Conservation (phyloP, 805 yeast genomes). For the Wickerhamomyces bisporus region DNA sequence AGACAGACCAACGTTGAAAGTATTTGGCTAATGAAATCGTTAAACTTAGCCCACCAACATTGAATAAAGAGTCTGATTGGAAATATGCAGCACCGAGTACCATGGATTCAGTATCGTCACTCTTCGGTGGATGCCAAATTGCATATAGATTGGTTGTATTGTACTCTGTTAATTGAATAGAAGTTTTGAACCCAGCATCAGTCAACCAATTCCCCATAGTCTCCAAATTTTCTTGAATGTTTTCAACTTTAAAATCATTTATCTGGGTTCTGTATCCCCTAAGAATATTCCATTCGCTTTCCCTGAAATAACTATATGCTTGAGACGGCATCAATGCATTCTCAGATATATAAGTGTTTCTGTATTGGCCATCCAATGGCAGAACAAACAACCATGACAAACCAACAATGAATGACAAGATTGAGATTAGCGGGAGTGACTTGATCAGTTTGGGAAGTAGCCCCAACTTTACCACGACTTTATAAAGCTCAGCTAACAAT, state of each 20-base stretch:
- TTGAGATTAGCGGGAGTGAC: conserved; percentile 38
- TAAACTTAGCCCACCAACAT: conserved; percentile 77
- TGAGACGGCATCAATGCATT: conserved; percentile 97
- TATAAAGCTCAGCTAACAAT: conserved; percentile 38
- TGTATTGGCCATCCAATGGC: conserved; percentile 77
- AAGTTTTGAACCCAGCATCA: conserved; percentile 68
- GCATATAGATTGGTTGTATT: conserved; percentile 63
- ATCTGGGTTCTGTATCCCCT: conserved; percentile 67
- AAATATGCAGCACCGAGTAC: conserved; percentile 86
- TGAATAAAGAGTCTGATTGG: conserved; percentile 57
- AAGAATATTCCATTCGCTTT: conserved; percentile 88
- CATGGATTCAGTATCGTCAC: conserved; percentile 95
- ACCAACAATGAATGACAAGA: conserved; percentile 40
- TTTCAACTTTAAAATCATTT: conserved; percentile 27
- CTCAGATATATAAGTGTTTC: conserved; percentile 85
- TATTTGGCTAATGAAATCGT: conserved; percentile 71
- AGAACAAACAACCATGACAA: conserved; percentile 54
- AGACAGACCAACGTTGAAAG: conserved; percentile 79
- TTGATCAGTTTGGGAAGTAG: conserved; percentile 40
- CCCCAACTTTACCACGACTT: conserved; percentile 39
- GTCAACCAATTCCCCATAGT: conserved; percentile 54
- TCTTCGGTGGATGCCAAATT: conserved; percentile 85
- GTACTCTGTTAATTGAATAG: conserved; percentile 32
- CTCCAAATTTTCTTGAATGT: conserved; percentile 34
- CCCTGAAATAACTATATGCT: conserved; percentile 86